Evolutionary conservation across 306 rosid species (phyloP).

Genomic region (Begonia masoniana): DNA sequence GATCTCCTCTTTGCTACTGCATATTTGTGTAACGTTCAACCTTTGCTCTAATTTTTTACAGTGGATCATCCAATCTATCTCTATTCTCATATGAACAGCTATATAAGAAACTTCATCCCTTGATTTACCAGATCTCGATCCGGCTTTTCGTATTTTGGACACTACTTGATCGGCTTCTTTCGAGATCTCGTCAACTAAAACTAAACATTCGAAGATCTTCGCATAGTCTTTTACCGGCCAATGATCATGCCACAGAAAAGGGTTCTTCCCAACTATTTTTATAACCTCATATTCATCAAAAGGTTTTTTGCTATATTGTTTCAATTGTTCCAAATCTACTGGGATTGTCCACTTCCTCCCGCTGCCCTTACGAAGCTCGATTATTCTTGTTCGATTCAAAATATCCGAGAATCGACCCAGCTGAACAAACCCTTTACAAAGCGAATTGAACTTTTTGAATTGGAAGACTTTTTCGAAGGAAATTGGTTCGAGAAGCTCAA

Average conservation of each 20-base stretch:
- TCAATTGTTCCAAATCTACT: conserved; percentile 67
- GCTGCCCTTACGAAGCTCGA: conserved; percentile 72
- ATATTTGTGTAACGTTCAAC: conserved; percentile 46
- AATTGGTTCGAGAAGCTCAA: conserved; percentile 62
- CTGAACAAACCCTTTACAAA: conserved; percentile 47
- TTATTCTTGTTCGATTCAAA: conserved; percentile 25
- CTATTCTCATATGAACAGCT: conserved; percentile 92
- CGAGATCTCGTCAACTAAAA: conserved; percentile 51
- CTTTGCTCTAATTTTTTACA: conserved; percentile 70
- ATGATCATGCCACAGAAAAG: conserved; percentile 95
- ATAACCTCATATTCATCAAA: conserved; percentile 46
- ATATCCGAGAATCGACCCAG: conserved; percentile 41
- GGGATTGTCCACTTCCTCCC: conserved; percentile 88
- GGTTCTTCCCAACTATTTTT: conserved; percentile 66
- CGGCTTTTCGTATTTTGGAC: conserved; percentile 52
- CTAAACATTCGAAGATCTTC: conserved; percentile 65
- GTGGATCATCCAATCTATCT: conserved; percentile 94
- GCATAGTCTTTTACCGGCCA: conserved; percentile 90
- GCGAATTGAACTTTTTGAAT: conserved; percentile 50
- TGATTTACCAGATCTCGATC: conserved; percentile 13
- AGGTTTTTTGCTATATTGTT: conserved; percentile 28
- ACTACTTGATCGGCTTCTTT: conserved; percentile 59
- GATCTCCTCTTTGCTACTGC: conserved; percentile 74
- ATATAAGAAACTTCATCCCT: conserved; percentile 31
- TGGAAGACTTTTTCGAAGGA: conserved; percentile 65